Conservation (phyloP, 352 stramenopile genomes). For the Phytophthora fragariaefolia region DNA sequence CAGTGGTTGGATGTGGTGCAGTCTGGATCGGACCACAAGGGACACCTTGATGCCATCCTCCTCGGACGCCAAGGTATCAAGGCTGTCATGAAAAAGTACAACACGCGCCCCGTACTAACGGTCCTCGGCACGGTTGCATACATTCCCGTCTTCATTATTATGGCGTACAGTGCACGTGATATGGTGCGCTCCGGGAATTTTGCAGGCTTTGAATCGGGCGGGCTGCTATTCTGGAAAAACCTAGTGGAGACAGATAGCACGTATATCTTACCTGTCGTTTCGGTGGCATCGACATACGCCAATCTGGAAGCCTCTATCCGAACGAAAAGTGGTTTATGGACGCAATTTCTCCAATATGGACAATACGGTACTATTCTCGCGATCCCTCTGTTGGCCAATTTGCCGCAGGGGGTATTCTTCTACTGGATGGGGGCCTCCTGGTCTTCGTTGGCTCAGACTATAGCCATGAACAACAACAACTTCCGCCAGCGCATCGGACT, state of each 20-base stretch:
- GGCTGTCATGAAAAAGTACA: slow-evolving; percentile 77
- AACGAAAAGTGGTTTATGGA: slow-evolving; percentile 60
- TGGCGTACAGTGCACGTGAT: slow-evolving; percentile 78
- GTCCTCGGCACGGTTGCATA: slow-evolving; percentile 68
- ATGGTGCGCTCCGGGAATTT: slow-evolving; percentile 80
- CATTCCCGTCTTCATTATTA: slow-evolving; percentile 75
- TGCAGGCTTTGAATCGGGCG: slow-evolving; percentile 63
- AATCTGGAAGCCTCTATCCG: slow-evolving; percentile 63
- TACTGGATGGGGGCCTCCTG: slow-evolving; percentile 83
- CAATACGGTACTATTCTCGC: slow-evolving; percentile 68
- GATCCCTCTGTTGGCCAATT: slow-evolving; percentile 51
- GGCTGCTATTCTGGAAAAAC: slow-evolving; percentile 72
- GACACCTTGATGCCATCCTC: slow-evolving; percentile 57
- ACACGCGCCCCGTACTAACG: slow-evolving; percentile 72
- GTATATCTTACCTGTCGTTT: slow-evolving; percentile 63
- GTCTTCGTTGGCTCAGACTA: slow-evolving; percentile 65
- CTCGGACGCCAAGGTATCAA: slow-evolving; percentile 58
- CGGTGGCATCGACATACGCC: slow-evolving; percentile 62
- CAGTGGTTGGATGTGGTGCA: slow-evolving; percentile 28
- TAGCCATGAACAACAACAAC: slow-evolving; percentile 70
- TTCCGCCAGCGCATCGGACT: slow-evolving; percentile 68
- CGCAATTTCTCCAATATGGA: slow-evolving; percentile 45
- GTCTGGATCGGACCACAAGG: slow-evolving; percentile 49
- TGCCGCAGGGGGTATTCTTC: slow-evolving; percentile 83
- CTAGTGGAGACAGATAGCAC: slow-evolving; percentile 68